Evolutionary conservation across 2,329 filamentous ascomycete genomes (phyloP).

Genomic region (Cordyceps farinosa): DNA sequence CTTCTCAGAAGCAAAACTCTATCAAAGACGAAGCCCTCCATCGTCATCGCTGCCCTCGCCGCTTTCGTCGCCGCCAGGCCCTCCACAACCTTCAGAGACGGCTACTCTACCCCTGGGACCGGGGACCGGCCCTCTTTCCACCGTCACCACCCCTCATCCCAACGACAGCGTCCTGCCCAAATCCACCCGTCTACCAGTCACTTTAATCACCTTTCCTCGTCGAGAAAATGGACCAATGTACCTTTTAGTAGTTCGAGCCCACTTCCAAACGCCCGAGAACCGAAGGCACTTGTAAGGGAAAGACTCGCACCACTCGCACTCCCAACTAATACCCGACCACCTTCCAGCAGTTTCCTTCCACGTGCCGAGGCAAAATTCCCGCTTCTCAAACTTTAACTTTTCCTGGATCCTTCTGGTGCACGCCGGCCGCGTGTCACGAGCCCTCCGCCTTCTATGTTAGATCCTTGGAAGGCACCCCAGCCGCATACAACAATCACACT

Average conservation of each 20-base stretch:
- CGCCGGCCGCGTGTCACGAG: no score
- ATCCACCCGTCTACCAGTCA: no score
- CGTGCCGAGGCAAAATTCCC: no score
- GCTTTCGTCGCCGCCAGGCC: neutral
- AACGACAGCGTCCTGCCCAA: neutral
- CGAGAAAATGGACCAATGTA: no score
- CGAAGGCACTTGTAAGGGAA: no score
- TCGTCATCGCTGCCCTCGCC: neutral
- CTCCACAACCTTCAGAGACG: neutral
- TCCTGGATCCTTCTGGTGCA: no score
- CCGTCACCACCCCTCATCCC: neutral
- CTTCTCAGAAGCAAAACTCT: neutral
- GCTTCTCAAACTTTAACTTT: no score
- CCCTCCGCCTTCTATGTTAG: no score
- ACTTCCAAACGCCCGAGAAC: neutral
- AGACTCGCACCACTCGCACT: neutral
- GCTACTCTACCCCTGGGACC: neutral
- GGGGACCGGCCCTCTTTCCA: neutral
- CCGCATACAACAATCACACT: no score
- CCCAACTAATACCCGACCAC: neutral
- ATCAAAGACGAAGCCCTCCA: neutral
- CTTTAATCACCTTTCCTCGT: no score
- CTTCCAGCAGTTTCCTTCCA: neutral
- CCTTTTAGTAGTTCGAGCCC: neutral
- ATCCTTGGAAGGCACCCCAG: no score